These are phyloP conservation scores for Flaveria linearis DNA, from an alignment of 129 eudicot species.

Conservation along the genomic window DNA sequence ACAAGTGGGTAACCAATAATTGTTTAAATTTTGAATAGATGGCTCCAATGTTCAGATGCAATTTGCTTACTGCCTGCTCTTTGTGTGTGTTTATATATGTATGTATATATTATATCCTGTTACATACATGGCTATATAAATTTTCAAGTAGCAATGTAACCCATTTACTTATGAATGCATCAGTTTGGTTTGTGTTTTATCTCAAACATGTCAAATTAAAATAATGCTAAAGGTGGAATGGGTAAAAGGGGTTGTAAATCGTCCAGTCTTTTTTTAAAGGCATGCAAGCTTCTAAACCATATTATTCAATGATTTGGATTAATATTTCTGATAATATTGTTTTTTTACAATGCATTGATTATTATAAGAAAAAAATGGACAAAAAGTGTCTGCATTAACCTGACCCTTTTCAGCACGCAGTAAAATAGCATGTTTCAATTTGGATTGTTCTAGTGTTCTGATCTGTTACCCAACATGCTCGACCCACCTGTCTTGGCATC, in stretches of 20 bases:
- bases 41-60: conserved; percentile 7
- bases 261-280: background rate
- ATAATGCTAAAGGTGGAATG: background rate
- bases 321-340: background rate
- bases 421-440: background rate
- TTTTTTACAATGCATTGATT: background rate
- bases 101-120: background rate
- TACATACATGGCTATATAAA: background rate
- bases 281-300: background rate
- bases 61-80: background rate
- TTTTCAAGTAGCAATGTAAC: background rate
- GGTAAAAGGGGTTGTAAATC: background rate
- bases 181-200: conserved; percentile 6
- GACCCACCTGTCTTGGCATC: background rate
- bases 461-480: background rate
- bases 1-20: conserved; percentile 52
- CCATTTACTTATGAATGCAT: background rate
- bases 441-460: background rate
- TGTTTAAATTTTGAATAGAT: background rate
- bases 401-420: background rate
- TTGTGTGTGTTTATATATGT: background rate
- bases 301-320: background rate
- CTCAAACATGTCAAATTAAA: background rate
- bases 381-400: background rate
- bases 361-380: background rate